A percentile compares a stretch with the other conserved stretches of the same genome.
These are phyloP conservation scores for Saprolegnia diclina DNA, from an alignment of 352 stramenopile genomes.

Conservation along the genomic window DNA sequence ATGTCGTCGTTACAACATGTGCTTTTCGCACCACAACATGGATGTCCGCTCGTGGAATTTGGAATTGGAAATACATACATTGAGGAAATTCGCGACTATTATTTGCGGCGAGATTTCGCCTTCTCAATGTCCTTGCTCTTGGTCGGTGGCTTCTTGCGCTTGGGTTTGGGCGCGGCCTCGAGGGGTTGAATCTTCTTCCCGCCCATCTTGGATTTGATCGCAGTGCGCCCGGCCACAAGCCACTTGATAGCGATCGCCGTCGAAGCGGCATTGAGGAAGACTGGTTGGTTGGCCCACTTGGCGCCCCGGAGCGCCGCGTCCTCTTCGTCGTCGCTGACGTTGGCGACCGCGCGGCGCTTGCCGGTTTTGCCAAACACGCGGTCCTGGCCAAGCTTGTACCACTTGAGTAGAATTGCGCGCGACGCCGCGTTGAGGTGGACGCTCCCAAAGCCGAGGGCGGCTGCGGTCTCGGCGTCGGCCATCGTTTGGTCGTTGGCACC, in stretches of 20 bases:
- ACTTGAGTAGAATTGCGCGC: conserved; percentile 86
- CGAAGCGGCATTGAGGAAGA: conserved; percentile 66
- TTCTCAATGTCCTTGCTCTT: conserved; percentile 49
- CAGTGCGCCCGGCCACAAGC: conserved; percentile 59
- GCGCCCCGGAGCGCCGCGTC: conserved; percentile 56
- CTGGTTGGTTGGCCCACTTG: conserved; percentile 71
- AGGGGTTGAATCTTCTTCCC: conserved; percentile 50
- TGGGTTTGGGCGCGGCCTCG: conserved; percentile 55
- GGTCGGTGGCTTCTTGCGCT: conserved; percentile 70
- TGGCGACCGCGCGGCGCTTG: conserved; percentile 47
- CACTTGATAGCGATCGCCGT: conserved; percentile 79
- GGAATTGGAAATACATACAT: no score
- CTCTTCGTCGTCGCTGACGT: conserved; percentile 86
- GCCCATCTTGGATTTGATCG: conserved; percentile 34
- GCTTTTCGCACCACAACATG: no score
- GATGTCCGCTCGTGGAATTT: no score
- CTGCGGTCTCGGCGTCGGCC: conserved; percentile 31
- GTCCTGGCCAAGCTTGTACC: conserved; percentile 87
- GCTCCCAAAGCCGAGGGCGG: conserved; percentile 37
- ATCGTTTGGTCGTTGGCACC: conserved; percentile 29
- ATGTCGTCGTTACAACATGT: conserved; percentile 2
- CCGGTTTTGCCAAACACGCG: conserved; percentile 77
- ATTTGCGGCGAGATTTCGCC: conserved; percentile 68
- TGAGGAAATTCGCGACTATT: no score
- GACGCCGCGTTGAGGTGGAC: conserved; percentile 80